A percentile compares a stretch with the other conserved stretches of the same genome.
phyloP scores from a whole-genome alignment of 495 filamentous ascomycete genomes.

The Penicillium pulvis region DNA sequence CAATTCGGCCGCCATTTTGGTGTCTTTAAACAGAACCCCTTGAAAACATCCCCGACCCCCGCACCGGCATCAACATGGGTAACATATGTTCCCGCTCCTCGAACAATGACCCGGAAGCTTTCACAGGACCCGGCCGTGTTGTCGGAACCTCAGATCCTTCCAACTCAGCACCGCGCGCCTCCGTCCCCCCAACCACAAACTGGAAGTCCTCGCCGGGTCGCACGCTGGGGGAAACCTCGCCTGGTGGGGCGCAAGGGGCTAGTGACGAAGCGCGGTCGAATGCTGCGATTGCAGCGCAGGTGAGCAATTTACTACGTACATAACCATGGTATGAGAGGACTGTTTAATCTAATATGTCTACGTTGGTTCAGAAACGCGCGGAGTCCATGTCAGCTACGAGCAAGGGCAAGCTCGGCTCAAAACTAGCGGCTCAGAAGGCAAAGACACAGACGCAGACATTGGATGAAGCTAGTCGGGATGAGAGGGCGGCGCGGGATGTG shows the following conservation, averaged over 20 bases:
- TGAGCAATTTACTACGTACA: constrained; percentile 24
- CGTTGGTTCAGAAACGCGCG: constrained; percentile 39
- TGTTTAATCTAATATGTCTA: neutral
- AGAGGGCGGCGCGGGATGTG: constrained; percentile 58
- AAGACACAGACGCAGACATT: constrained; percentile 63
- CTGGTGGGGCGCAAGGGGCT: constrained; percentile 23
- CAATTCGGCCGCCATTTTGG: neutral
- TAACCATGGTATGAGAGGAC: neutral
- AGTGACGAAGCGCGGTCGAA: constrained; percentile 55
- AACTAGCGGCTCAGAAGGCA: constrained; percentile 66
- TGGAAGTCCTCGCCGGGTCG: constrained; percentile 54
- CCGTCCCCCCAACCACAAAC: constrained; percentile 43
- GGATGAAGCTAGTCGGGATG: constrained; percentile 54
- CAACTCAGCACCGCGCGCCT: constrained; percentile 34
- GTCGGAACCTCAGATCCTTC: constrained; percentile 38
- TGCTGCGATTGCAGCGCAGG: constrained; percentile 71
- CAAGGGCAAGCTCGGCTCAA: constrained; percentile 59
- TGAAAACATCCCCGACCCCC: neutral
- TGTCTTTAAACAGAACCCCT: neutral
- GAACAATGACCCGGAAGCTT: constrained; percentile 50
- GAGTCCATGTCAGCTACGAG: constrained; percentile 25
- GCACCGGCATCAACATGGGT: constrained; percentile 58
- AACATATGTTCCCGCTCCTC: constrained; percentile 70
- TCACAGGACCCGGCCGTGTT: constrained; percentile 64
- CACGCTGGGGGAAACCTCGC: constrained; percentile 49